Evolutionary conservation across 1,284 basidiomycete genomes (phyloP).

Genomic region (Leccinum huronense): DNA sequence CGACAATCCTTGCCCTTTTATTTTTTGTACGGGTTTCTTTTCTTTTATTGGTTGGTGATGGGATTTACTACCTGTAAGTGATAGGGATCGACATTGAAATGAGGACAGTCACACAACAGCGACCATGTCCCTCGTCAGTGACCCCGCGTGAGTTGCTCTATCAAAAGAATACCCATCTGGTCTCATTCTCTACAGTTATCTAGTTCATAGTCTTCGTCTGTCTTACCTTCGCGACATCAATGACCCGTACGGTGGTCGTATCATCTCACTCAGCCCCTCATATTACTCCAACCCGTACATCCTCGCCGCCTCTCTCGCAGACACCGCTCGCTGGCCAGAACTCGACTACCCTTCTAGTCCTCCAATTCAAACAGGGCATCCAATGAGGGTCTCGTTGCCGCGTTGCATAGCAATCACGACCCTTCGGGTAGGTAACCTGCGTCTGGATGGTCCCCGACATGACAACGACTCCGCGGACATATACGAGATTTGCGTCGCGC

Average conservation of each 20-base stretch:
- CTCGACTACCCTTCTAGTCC: slow-evolving; percentile 68
- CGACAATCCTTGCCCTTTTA: slow-evolving; percentile 36
- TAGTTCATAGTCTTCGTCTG: slow-evolving; percentile 82
- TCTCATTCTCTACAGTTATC: slow-evolving; percentile 53
- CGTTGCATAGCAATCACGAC: slow-evolving; percentile 46
- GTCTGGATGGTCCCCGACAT: slow-evolving; percentile 54
- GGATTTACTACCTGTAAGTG: too few relatives aligned
- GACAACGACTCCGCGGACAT: slow-evolving; percentile 64
- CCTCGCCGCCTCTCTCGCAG: slow-evolving; percentile 72
- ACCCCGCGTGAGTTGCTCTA: too few relatives aligned
- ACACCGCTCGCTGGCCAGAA: slow-evolving; percentile 81
- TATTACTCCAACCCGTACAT: slow-evolving; percentile 82
- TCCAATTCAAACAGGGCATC: slow-evolving; percentile 38
- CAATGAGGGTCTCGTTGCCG: slow-evolving; percentile 37
- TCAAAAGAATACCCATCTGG: too few relatives aligned
- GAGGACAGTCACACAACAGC: too few relatives aligned
- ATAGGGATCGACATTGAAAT: too few relatives aligned
- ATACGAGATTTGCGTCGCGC: slow-evolving; percentile 56
- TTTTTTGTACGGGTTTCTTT: neutral
- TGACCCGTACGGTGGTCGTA: slow-evolving; percentile 76
- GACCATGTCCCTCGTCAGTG: too few relatives aligned
- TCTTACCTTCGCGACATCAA: slow-evolving; percentile 86
- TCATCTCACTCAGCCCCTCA: slow-evolving; percentile 74
- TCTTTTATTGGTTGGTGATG: too few relatives aligned
- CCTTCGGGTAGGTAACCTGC: slow-evolving; percentile 49